Base-by-base conservation (phyloP, 257 asterid species). In the Lycium ferocissimum region DNA sequence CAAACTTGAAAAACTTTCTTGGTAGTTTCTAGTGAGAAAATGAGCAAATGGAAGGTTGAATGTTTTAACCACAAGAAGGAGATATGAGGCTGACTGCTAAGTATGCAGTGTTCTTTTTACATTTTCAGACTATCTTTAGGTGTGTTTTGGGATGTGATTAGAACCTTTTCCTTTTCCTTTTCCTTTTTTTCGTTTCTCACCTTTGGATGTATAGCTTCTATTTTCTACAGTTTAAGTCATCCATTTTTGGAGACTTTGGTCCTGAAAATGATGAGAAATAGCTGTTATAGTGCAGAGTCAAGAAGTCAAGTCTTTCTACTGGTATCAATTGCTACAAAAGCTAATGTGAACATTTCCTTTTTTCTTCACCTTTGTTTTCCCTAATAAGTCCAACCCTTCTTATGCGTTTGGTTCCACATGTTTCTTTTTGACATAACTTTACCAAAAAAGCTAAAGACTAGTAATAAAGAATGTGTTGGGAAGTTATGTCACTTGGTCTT, bases 211-310 rank as follows among this genome's bases (percentile, higher is more conserved):
- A n/a, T n/a, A n/a, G n/a, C n/a, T n/a, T n/a, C n/a, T n/a, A n/a
- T n/a, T n/a, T n/a, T n/a, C n/a, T n/a, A n/a, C n/a, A n/a, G n/a
- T 58, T 17, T 0, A 58, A 2, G 26, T 58, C 26, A 58, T 58
- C 63, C 22, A 17, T 58, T 58, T 49, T 17, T 17, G 10, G 63
- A 12, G 45, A 58, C 10, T 58, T 17, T 17, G 7, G 9, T 58
- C 0, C 63, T 58, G 26, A 58, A 58, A 58, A 58, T 58, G 63
- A 58, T 17, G 63, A 17, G 22, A 15, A 17, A 10, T 17, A 17
- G 37, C 49, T 43, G 80, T 72, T 72, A 6, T 3, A 20, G 47
- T 73, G 56, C 18, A 75, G 81, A 75, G 81, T 49, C 81, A 75
- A 47, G 11, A 75, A 49, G 81, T 75, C 61, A 75, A 75, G 61